These are phyloP conservation scores for Malassezia restricta DNA, from an alignment of 1,284 basidiomycete species.

Conservation along the genomic window DNA sequence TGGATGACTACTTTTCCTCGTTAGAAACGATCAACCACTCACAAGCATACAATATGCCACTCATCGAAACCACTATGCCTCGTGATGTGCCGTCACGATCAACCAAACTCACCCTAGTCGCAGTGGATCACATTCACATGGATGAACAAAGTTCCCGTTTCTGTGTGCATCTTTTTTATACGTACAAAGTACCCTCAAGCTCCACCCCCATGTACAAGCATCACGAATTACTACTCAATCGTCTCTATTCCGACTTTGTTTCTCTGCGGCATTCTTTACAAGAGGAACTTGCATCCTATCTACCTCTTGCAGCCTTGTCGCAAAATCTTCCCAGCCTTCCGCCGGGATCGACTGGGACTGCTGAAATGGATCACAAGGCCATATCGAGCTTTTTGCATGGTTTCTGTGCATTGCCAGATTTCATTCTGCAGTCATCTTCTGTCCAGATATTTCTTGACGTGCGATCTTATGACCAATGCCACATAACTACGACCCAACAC, in stretches of 20 bases:
- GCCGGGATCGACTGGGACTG: not conserved
- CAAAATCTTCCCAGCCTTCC: not conserved
- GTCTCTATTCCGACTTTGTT: slow-evolving; percentile 85
- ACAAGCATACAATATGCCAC: too few relatives aligned
- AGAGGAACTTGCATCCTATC: not conserved
- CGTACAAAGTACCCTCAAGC: too few relatives aligned
- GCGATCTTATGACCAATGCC: slow-evolving; percentile 63
- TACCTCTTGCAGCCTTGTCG: not conserved
- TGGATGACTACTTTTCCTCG: slow-evolving; percentile 1
- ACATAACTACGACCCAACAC: not conserved
- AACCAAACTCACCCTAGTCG: slow-evolving; percentile 60
- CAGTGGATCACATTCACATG: slow-evolving; percentile 87
- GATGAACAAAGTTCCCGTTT: slow-evolving; percentile 98
- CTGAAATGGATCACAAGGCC: too few relatives aligned
- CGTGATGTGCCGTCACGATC: slow-evolving; percentile 49
- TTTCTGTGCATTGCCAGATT: slow-evolving; percentile 60
- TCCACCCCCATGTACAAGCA: slow-evolving; percentile 16
- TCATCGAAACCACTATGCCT: slow-evolving; percentile 17
- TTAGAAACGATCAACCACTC: not conserved
- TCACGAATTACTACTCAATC: slow-evolving; percentile 76
- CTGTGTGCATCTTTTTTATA: slow-evolving; percentile 72
- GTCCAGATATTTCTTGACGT: slow-evolving; percentile 74
- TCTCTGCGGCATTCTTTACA: not conserved
- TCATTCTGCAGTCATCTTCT: slow-evolving; percentile 68
- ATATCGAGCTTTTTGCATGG: too few relatives aligned